Evolutionary conservation across 2,329 filamentous ascomycete genomes (phyloP), one percentile per base, ranked within the genome.

Genomic region (Fusarium phyllophilum): DNA sequence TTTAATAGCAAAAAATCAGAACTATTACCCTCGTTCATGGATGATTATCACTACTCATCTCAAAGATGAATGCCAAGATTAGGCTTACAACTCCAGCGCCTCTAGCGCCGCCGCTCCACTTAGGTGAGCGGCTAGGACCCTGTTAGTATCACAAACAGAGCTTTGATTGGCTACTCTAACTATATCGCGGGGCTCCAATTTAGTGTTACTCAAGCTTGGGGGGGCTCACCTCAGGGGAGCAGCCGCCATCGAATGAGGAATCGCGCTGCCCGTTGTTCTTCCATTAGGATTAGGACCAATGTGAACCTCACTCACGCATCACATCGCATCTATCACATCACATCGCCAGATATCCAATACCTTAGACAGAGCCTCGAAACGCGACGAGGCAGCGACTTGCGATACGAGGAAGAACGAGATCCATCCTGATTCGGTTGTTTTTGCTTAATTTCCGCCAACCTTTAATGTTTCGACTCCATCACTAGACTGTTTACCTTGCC

Each of bases 181-280:
- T n/a, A 54, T 20, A 39, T 36, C 73, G 76, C 71, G 76, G 76
- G 74, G 64, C 71, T 70, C 75, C 72, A 77, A 78, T 77, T 76
- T 78, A 72, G 74, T 77, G 77, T 63, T 62, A 74, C 70, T 51
- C 65, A 71, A 75, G 63, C 66, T 70, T 45, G 68, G 72, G 68
- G 68, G 64, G 66, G 61, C 68, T 70, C 67, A 66, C 66, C 59
- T 78, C 76, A 78, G 76, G 76, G 76, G 75, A 74, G 66, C 55
- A 78, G 51, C 66, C 67, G 70, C 58, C 70, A 67, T 68, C 76
- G 76, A 77, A 78, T 78, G 70, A 74, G 68, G 76, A 60, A 74
- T 63, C 76, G 67, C 55, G 66, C 60, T 68, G 65, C 72, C 66
- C 61, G 56, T 72, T 49, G 54, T 71, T 72, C 71, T 68, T 31